A percentile compares a stretch with the other conserved stretches of the same genome.
These are phyloP conservation scores for Tricholoma saponaceum DNA, from an alignment of 768 basidiomycete genomes.

Conservation along the genomic window DNA sequence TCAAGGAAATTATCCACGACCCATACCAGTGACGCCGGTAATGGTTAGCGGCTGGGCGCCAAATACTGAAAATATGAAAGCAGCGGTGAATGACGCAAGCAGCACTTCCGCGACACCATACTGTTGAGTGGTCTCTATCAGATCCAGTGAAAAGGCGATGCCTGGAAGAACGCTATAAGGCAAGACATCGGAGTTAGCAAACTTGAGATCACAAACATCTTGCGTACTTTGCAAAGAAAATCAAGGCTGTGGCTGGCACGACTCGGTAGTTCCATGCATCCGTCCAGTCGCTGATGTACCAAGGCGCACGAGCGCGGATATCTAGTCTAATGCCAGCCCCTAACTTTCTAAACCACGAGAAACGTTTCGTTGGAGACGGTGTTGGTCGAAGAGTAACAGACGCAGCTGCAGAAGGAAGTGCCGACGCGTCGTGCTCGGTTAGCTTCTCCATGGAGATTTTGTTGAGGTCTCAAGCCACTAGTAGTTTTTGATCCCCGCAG, in stretches of 20 bases:
- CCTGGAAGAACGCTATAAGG: constrained; percentile 71
- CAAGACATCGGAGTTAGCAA: not conserved
- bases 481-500: not conserved
- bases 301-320: constrained; percentile 67
- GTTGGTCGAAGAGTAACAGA: constrained; percentile 10
- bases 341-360: constrained; percentile 28
- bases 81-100: constrained; percentile 82
- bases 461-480: not conserved
- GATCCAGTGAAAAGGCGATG: constrained; percentile 86
- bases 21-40: constrained; percentile 79
- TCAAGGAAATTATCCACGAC: not conserved
- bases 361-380: constrained; percentile 2
- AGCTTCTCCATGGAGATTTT: not conserved
- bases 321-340: constrained; percentile 69
- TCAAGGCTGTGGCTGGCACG: constrained; percentile 78
- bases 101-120: constrained; percentile 91
- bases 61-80: constrained; percentile 81
- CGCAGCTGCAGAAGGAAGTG: constrained; percentile 6
- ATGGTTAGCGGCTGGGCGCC: constrained; percentile 91
- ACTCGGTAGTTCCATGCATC: constrained; percentile 93
- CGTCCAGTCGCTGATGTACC: constrained; percentile 84
- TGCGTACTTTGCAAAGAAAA: constrained; percentile 80
- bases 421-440: not conserved
- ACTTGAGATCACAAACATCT: not conserved
- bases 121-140: constrained; percentile 86